phyloP scores from a whole-genome alignment of 2,329 filamentous ascomycete genomes.

The Trichoderma gracile region DNA sequence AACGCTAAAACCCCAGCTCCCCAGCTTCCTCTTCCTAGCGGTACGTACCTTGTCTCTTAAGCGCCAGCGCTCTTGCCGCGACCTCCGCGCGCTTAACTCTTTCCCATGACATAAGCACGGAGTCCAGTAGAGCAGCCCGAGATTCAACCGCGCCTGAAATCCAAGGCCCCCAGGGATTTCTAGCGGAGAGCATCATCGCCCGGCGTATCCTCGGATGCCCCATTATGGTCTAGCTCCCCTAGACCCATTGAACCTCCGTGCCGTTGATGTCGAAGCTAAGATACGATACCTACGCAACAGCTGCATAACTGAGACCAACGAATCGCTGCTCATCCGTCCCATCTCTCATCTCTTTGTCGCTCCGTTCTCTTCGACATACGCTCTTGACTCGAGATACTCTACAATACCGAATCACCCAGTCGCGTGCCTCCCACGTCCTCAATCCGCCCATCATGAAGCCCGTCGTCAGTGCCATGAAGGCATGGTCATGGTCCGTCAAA shows the following conservation, averaged over 20 bases:
- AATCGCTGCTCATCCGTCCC: neutral
- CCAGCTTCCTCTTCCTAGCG: neutral
- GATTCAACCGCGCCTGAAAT: conserved; percentile 8
- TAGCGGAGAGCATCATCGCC: neutral
- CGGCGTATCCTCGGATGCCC: neutral
- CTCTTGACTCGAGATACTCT: neutral
- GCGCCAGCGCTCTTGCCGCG: neutral
- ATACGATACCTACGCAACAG: neutral
- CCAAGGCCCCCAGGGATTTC: neutral
- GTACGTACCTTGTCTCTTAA: neutral
- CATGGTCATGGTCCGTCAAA: conserved; percentile 82
- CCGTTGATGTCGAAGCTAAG: neutral
- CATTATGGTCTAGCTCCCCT: neutral
- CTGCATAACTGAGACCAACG: neutral
- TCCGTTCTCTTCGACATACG: neutral
- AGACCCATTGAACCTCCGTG: neutral
- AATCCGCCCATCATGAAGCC: conserved; percentile 75
- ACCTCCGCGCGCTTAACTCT: conserved; percentile 10
- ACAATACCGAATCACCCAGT: neutral
- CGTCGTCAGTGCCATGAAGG: conserved; percentile 85
- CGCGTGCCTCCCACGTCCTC: neutral
- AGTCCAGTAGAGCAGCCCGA: conserved; percentile 6
- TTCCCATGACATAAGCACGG: neutral
- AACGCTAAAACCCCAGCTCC: neutral
- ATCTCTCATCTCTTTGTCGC: neutral